These are phyloP conservation scores for Boechera divaricarpa DNA, from an alignment of 345 rosid genomes.

Conservation along the genomic window DNA sequence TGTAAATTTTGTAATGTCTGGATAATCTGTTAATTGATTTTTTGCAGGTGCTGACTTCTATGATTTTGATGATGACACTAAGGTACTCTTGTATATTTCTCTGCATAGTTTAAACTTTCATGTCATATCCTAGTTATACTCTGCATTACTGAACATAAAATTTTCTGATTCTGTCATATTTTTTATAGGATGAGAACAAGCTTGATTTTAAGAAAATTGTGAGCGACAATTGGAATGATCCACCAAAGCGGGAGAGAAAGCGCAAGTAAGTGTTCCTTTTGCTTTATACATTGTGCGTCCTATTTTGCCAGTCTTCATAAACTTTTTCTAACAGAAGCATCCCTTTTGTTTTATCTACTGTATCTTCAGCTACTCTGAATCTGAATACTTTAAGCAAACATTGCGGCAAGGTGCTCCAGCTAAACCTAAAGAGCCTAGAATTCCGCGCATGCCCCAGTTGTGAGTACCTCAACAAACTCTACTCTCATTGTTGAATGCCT, in stretches of 20 bases:
- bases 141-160: not conserved
- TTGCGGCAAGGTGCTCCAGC: constrained; percentile 95
- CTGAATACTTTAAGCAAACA: constrained; percentile 96
- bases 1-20: constrained; percentile 7
- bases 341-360: constrained; percentile 17
- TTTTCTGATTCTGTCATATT: constrained; percentile 1
- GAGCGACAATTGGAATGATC: constrained; percentile 97
- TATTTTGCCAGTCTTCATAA: constrained; percentile 19
- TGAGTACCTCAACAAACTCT: constrained; percentile 46
- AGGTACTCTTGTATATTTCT: constrained; percentile 52
- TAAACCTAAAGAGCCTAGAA: constrained; percentile 94
- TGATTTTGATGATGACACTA: constrained; percentile 91
- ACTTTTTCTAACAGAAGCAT: constrained; percentile 2
- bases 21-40: constrained; percentile 27
- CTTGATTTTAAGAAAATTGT: constrained; percentile 93
- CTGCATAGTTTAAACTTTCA: constrained; percentile 18
- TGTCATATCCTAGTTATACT: constrained; percentile 29
- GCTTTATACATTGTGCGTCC: constrained; percentile 22
- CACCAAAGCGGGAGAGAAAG: constrained; percentile 97
- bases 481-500: constrained; percentile 11
- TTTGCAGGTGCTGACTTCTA: constrained; percentile 86
- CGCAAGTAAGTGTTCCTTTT: constrained; percentile 72
- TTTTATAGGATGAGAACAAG: constrained; percentile 79
- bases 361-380: constrained; percentile 80
- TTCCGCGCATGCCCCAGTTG: constrained; percentile 99